Conservation (phyloP, 768 basidiomycete genomes). For the Russula ochroleuca region DNA sequence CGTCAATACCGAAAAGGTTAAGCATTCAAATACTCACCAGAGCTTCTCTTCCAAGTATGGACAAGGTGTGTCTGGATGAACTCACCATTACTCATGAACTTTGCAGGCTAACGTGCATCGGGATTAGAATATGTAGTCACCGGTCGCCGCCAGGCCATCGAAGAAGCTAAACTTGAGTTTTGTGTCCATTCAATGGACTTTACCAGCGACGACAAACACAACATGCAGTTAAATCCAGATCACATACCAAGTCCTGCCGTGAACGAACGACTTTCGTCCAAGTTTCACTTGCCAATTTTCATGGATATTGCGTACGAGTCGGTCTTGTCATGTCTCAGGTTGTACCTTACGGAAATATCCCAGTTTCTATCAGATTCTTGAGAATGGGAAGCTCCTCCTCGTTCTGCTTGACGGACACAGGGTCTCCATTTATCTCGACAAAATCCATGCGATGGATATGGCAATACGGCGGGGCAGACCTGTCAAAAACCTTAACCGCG, state of each 20-base stretch:
- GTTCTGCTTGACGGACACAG: slow-evolving; percentile 8
- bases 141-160: neutral
- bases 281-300: slow-evolving; percentile 9
- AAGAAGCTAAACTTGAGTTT: slow-evolving; percentile 7
- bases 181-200: slow-evolving; percentile 9
- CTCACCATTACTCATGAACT: too few relatives aligned
- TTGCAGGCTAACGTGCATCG: neutral
- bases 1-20: too few relatives aligned
- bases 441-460: neutral
- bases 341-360: neutral
- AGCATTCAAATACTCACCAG: too few relatives aligned
- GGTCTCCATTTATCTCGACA: slow-evolving; percentile 21
- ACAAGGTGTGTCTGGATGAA: too few relatives aligned
- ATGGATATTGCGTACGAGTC: slow-evolving; percentile 11
- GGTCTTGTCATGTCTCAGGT: neutral
- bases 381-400: slow-evolving; percentile 16
- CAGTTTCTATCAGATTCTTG: slow-evolving; percentile 22
- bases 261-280: slow-evolving; percentile 7
- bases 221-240: slow-evolving; percentile 15
- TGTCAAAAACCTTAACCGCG: slow-evolving; percentile 36
- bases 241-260: slow-evolving; percentile 17
- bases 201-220: slow-evolving; percentile 17
- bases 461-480: slow-evolving; percentile 1
- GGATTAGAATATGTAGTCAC: slow-evolving; percentile 17
- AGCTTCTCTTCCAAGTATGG: too few relatives aligned